These are phyloP conservation scores for Pilobolus umbonatus DNA, from an alignment of 192 early-diverging fungal genomes.

Conservation along the genomic window DNA sequence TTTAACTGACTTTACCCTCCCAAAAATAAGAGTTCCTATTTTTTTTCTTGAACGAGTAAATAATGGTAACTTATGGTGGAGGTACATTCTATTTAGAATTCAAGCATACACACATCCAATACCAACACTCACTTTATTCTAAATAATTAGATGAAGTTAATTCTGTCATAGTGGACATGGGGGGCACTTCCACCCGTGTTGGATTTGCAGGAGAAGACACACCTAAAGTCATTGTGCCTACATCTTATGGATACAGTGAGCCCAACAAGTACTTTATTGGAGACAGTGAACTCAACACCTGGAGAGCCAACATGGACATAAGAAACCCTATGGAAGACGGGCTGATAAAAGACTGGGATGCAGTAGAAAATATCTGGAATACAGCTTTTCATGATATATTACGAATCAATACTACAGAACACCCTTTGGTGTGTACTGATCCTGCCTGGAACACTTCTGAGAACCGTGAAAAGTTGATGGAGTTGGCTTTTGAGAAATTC, in stretches of 20 bases:
- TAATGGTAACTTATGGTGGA: conserved; percentile 38
- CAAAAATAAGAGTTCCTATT: too few species aligned
- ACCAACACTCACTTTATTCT: not conserved
- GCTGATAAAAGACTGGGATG: conserved; percentile 90
- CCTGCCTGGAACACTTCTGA: conserved; percentile 85
- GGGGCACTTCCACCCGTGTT: conserved; percentile 79
- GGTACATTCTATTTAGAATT: conserved; percentile 17
- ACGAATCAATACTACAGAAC: conserved; percentile 70
- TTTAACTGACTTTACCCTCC: too few species aligned
- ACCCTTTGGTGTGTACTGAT: conserved; percentile 88
- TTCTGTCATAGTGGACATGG: conserved; percentile 89
- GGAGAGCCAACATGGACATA: conserved; percentile 79
- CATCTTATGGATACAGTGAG: conserved; percentile 59
- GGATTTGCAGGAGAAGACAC: conserved; percentile 96
- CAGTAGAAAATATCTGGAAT: conserved; percentile 86
- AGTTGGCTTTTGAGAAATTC: conserved; percentile 94
- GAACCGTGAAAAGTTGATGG: conserved; percentile 81
- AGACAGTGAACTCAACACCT: conserved; percentile 61
- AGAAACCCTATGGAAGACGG: conserved; percentile 79
- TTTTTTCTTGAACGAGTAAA: not conserved
- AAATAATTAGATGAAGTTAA: conserved; percentile 78
- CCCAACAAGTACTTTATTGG: conserved; percentile 56
- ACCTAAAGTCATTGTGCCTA: conserved; percentile 84
- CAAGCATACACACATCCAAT: not conserved
- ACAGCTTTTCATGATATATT: conserved; percentile 70